Evolutionary conservation across 2,329 filamentous ascomycete genomes (phyloP), one percentile per base, ranked within the genome.

Genomic region (Trichoderma cornu-damae): DNA sequence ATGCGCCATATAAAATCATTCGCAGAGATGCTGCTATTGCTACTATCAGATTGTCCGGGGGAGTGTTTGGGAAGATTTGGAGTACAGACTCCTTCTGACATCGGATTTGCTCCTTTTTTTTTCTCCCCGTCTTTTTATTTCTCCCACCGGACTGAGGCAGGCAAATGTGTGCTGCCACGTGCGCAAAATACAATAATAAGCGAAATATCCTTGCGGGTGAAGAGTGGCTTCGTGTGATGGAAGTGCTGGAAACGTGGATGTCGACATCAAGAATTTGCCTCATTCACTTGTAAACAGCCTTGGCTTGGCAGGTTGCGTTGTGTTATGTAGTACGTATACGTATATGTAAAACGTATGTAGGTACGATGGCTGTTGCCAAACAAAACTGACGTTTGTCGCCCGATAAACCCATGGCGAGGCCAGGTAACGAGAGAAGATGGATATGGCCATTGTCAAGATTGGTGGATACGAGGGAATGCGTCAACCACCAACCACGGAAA

Each of bases 121-220:
- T 48, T 46, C 9, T 20, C 9, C 8, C 12, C 20, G 12, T 32
- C 24, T 22, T 44, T 51, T 30, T 24, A 11, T 52, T 28, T 22
- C 30, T 28, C n/a, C 12, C 16, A 28, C 32, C 30, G 51, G 55
- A 28, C 8, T 34, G 11, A n/a, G 35, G 50, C 28, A 20, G 14
- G 56, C 56, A 34, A 40, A 42, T 24, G 40, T 35, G 9, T 37
- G 43, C 38, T 32, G 42, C 35, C 42, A 51, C 40, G 26, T 58
- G 35, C 42, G 20, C 35, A 53, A 28, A 53, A 42, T 37, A 58
- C 26, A 56, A 56, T 59, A 59, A 59, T 50, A 50, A 46, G 51
- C 44, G 52, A 52, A 51, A 56, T 30, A 42, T 40, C 40, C 40
- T n/a, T 35, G 24, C 50, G 16, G 28, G 3, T 3, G 3, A 26